Evolutionary conservation across 371 early-diverging fungal genomes (phyloP).

Genomic region (Mortierella sp.): DNA sequence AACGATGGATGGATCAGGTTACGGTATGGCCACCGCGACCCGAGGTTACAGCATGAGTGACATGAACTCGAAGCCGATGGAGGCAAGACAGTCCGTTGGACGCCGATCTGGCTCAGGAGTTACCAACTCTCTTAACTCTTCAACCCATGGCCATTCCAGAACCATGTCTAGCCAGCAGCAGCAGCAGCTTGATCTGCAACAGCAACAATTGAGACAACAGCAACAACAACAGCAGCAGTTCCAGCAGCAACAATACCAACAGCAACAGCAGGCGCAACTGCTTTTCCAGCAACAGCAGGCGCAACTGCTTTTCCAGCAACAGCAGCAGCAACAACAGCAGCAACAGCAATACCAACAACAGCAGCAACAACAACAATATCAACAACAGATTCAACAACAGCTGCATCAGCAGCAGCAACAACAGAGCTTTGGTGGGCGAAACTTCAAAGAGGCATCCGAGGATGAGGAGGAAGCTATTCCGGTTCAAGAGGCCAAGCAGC

Average conservation of each 20-base stretch:
- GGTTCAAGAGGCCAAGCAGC: conserved; percentile 45
- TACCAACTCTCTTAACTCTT: conserved; percentile 12
- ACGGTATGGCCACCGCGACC: conserved; percentile 24
- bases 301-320: not conserved
- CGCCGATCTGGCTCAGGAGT: conserved; percentile 33
- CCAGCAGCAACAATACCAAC: conserved; percentile 32
- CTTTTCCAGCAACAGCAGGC: conserved; percentile 8
- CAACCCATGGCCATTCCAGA: conserved; percentile 14
- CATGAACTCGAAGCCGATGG: conserved; percentile 8
- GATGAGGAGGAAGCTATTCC: conserved; percentile 56
- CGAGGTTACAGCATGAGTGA: conserved; percentile 29
- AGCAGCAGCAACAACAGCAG: not conserved
- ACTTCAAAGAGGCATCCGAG: conserved; percentile 52
- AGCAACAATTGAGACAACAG: conserved; percentile 19
- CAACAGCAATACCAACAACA: conserved; percentile 18
- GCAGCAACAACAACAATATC: conserved; percentile 35
- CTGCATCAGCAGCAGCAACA: conserved; percentile 28
- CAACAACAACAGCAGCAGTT: conserved; percentile 30
- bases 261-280: not conserved
- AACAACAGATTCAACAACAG: conserved; percentile 20
- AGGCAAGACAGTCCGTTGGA: conserved; percentile 36
- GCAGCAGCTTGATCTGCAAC: conserved; percentile 14
- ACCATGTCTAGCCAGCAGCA: conserved; percentile 34
- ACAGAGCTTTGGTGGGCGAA: conserved; percentile 30
- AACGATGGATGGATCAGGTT: conserved; percentile 10